phyloP scores from a whole-genome alignment of 2,329 filamentous ascomycete genomes.

The Phialophora verrucosa region DNA sequence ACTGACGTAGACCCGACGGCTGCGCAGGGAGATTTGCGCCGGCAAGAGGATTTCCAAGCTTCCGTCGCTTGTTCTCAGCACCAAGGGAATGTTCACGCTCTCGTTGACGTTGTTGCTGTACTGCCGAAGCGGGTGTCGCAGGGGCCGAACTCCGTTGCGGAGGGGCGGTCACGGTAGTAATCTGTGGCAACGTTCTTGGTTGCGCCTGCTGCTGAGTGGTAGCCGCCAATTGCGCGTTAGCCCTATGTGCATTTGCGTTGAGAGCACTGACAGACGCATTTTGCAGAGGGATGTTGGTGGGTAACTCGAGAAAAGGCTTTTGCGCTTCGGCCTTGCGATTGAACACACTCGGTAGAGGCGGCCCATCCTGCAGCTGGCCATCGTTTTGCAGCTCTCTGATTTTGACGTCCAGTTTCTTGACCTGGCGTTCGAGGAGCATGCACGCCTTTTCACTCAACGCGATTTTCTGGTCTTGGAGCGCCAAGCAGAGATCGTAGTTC shows the following conservation, averaged over 20 bases:
- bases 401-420: constrained; percentile 67
- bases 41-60: constrained; percentile 52
- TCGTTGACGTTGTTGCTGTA: constrained; percentile 47
- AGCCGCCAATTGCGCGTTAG: constrained; percentile 54
- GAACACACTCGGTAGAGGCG: constrained; percentile 65
- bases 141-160: constrained; percentile 50
- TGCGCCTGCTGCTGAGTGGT: constrained; percentile 43
- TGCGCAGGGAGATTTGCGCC: constrained; percentile 54
- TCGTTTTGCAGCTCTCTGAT: constrained; percentile 65
- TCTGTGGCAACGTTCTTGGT: constrained; percentile 40
- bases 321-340: constrained; percentile 55
- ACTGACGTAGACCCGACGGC: constrained; percentile 63
- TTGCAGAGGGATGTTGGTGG: constrained; percentile 58
- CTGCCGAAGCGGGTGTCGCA: constrained; percentile 49
- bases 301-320: constrained; percentile 57
- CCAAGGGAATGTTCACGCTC: constrained; percentile 62
- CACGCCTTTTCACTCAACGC: constrained; percentile 65
- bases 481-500: constrained; percentile 63
- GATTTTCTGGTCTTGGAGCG: constrained; percentile 67
- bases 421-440: constrained; percentile 65
- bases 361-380: constrained; percentile 64
- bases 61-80: constrained; percentile 65
- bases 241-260: constrained; percentile 57
- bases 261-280: constrained; percentile 62
- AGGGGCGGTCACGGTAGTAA: constrained; percentile 33